A percentile compares a stretch with the other conserved stretches of the same genome.
Conservation (phyloP, 805 yeast species). For the Blastobotrys muscicola region DNA sequence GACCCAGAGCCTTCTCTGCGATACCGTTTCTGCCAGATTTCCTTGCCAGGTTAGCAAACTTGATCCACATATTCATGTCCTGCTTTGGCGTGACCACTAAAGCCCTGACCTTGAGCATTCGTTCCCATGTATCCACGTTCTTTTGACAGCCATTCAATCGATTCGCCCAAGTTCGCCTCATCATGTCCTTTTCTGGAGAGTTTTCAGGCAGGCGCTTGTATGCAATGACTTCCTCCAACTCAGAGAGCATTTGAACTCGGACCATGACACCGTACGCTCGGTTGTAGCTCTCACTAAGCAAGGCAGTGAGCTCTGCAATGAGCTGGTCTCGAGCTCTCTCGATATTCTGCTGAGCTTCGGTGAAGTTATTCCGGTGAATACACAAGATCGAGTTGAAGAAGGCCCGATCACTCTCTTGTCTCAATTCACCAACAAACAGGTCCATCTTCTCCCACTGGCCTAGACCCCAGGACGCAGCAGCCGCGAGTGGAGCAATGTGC, state of each 20-base stretch:
- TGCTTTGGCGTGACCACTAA: conserved; percentile 90
- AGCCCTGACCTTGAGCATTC: conserved; percentile 87
- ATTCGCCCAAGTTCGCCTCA: conserved; percentile 90
- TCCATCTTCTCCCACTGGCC: conserved; percentile 97
- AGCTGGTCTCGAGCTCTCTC: conserved; percentile 77
- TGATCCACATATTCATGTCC: conserved; percentile 96
- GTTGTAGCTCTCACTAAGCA: conserved; percentile 90
- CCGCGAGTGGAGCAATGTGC: conserved; percentile 92
- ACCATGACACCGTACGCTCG: conserved; percentile 96
- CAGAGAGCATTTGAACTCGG: conserved; percentile 94
- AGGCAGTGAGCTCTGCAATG: conserved; percentile 87
- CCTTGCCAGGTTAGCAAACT: conserved; percentile 91
- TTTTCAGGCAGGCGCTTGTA: conserved; percentile 80
- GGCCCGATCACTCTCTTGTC: conserved; percentile 82
- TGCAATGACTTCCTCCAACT: conserved; percentile 85
- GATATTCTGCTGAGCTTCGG: conserved; percentile 70
- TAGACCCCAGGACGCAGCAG: conserved; percentile 98
- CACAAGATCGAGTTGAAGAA: conserved; percentile 87
- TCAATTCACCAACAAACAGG: conserved; percentile 81
- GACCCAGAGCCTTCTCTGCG: conserved; percentile 84
- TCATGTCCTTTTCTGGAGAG: conserved; percentile 65
- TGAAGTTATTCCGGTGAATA: conserved; percentile 78
- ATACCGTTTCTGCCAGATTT: conserved; percentile 87
- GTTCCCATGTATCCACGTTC: conserved; percentile 98
- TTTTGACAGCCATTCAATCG: conserved; percentile 89